Evolutionary conservation across 2,329 filamentous ascomycete species (phyloP).

Genomic region (Penicillium sp.): DNA sequence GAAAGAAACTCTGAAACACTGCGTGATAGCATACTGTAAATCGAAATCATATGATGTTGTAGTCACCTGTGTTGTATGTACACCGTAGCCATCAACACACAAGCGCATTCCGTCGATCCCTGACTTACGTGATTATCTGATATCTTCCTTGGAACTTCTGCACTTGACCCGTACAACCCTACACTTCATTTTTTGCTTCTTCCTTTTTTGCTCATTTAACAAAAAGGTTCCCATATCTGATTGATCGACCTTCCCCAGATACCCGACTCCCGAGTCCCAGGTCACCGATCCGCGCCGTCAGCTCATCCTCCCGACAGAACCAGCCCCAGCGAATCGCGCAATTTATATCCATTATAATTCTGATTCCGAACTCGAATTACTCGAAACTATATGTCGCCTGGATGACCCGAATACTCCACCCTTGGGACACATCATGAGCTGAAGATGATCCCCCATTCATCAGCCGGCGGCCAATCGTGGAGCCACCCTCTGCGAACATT

Average conservation of each 20-base stretch:
- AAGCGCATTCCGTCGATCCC: not conserved
- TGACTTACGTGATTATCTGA: not conserved
- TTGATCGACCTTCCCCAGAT: not conserved
- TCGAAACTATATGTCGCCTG: constrained; percentile 8
- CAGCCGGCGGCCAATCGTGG: constrained; percentile 40
- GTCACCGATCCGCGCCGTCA: constrained; percentile 2
- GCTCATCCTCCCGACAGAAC: not conserved
- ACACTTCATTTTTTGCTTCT: not conserved
- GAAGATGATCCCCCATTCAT: constrained; percentile 43
- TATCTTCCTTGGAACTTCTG: not conserved
- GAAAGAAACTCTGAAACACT: too few relatives aligned
- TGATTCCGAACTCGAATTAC: not conserved
- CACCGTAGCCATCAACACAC: too few relatives aligned
- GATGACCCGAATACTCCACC: constrained; percentile 25
- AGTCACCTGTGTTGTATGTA: not conserved
- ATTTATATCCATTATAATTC: not conserved
- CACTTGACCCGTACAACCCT: not conserved
- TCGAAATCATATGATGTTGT: constrained; percentile 2
- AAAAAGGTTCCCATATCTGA: not conserved
- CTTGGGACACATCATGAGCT: constrained; percentile 36
- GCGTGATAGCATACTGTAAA: too few relatives aligned
- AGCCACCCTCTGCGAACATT: constrained; percentile 33
- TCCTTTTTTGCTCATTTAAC: not conserved
- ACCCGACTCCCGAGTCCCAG: not conserved
- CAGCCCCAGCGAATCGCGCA: not conserved